Evolutionary conservation across 805 yeast species (phyloP).

Genomic region (Cyberlindnera xishuangbannaensis): DNA sequence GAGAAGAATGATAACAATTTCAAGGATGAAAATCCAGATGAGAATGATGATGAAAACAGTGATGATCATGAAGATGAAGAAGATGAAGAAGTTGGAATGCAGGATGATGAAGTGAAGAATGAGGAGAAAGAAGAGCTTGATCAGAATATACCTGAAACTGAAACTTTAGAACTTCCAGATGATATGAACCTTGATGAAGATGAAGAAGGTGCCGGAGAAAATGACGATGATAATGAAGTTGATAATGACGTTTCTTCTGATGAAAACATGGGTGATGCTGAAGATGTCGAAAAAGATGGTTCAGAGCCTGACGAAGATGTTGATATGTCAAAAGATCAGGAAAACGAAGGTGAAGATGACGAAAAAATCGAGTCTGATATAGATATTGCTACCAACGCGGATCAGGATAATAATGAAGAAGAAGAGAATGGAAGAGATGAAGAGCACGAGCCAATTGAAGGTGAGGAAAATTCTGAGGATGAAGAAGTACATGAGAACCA

Average conservation of each 20-base stretch:
- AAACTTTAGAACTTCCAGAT: constrained; percentile 86
- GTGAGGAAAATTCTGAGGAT: constrained; percentile 23
- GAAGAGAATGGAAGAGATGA: constrained; percentile 30
- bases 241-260: constrained; percentile 30
- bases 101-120: constrained; percentile 69
- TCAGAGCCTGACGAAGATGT: constrained; percentile 28
- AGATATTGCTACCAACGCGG: constrained; percentile 27
- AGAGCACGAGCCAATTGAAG: too few species aligned
- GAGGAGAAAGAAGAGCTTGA: constrained; percentile 68
- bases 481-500: constrained; percentile 29
- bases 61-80: constrained; percentile 42
- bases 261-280: constrained; percentile 30
- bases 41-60: constrained; percentile 40
- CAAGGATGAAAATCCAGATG: constrained; percentile 30
- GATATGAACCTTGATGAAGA: constrained; percentile 87
- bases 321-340: constrained; percentile 31
- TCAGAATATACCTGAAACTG: constrained; percentile 72
- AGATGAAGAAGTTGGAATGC: constrained; percentile 75
- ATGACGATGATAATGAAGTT: constrained; percentile 27
- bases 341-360: constrained; percentile 25
- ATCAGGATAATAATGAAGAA: constrained; percentile 29
- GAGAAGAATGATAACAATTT: constrained; percentile 29
- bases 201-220: constrained; percentile 49
- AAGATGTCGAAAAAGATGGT: constrained; percentile 46
- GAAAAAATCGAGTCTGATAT: constrained; percentile 25